A percentile compares a stretch with the other conserved stretches of the same genome.
Conservation (phyloP, 1,284 basidiomycete genomes). For the Neonothopanus nambi region DNA sequence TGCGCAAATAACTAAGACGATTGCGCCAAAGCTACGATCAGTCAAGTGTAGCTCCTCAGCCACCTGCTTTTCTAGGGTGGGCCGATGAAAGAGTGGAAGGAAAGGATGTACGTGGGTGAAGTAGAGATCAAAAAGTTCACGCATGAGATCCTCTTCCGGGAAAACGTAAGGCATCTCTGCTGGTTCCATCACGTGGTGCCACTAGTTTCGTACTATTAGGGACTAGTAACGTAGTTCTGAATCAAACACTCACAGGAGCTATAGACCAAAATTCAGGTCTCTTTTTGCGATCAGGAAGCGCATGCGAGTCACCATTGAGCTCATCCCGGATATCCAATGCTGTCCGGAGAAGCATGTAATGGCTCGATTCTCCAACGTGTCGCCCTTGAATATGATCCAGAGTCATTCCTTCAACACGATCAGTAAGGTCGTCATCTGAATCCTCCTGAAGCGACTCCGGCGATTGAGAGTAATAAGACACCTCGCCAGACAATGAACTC, state of each 20-base stretch:
- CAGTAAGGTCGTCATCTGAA: not conserved
- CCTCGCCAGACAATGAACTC: too few species aligned
- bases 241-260: constrained; percentile 4
- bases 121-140: constrained; percentile 44
- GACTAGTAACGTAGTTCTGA: not conserved
- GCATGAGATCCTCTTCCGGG: constrained; percentile 37
- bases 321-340: constrained; percentile 9
- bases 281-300: not conserved
- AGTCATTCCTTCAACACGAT: not conserved
- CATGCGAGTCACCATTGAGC: not conserved
- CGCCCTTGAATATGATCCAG: not conserved
- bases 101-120: constrained; percentile 40
- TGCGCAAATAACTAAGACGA: constrained; percentile 49
- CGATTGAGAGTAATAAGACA: too few species aligned
- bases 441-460: not conserved
- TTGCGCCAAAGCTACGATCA: constrained; percentile 42
- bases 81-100: constrained; percentile 45
- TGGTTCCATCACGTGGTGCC: not conserved
- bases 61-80: constrained; percentile 42
- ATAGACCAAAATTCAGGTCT: constrained; percentile 11
- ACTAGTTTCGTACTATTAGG: not conserved
- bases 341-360: constrained; percentile 7
- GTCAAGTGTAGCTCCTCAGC: constrained; percentile 36
- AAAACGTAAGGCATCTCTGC: constrained; percentile 23
- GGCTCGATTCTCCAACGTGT: constrained; percentile 10